Conservation (phyloP, 2,329 filamentous ascomycete species). For the Pyricularia pennisetigena region DNA sequence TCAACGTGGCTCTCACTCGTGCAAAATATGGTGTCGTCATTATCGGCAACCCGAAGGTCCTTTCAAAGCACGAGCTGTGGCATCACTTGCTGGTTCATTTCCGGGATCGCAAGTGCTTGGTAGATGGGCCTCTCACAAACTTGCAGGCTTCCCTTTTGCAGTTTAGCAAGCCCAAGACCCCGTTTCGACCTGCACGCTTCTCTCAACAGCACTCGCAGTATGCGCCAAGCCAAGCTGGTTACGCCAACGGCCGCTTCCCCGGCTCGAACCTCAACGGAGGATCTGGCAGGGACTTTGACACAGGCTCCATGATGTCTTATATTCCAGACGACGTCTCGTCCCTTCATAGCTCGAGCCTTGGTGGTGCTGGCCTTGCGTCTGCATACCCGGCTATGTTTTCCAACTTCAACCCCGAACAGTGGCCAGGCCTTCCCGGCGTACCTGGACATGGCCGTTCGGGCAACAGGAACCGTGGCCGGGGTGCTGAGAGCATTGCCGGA, state of each 20-base stretch:
- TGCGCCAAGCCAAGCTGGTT: slow-evolving; percentile 10
- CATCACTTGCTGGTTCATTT: slow-evolving; percentile 92
- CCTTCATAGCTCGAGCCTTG: slow-evolving; percentile 83
- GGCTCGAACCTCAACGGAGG: slow-evolving; percentile 22
- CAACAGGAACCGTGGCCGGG: slow-evolving; percentile 29
- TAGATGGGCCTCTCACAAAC: slow-evolving; percentile 91
- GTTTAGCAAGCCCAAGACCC: slow-evolving; percentile 87
- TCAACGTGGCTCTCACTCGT: slow-evolving; percentile 94
- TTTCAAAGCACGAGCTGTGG: slow-evolving; percentile 97
- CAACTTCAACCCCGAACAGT: slow-evolving; percentile 76
- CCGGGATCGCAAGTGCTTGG: slow-evolving; percentile 92
- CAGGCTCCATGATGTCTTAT: slow-evolving; percentile 85
- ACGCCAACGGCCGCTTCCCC: slow-evolving; percentile 27
- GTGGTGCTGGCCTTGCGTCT: slow-evolving; percentile 68
- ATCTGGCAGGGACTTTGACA: slow-evolving; percentile 52
- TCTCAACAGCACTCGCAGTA: slow-evolving; percentile 45
- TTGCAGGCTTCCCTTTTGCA: slow-evolving; percentile 92
- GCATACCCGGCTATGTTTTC: slow-evolving; percentile 95
- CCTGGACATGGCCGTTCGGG: slow-evolving; percentile 39
- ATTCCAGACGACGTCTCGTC: slow-evolving; percentile 97
- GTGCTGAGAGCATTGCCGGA: slow-evolving; percentile 70
- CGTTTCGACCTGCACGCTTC: slow-evolving; percentile 82
- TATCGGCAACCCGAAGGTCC: slow-evolving; percentile 91
- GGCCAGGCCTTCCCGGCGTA: slow-evolving; percentile 67
- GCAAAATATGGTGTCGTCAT: slow-evolving; percentile 96